These are phyloP conservation scores for Circinella minor DNA, from an alignment of 371 early-diverging fungal genomes.

Conservation along the genomic window DNA sequence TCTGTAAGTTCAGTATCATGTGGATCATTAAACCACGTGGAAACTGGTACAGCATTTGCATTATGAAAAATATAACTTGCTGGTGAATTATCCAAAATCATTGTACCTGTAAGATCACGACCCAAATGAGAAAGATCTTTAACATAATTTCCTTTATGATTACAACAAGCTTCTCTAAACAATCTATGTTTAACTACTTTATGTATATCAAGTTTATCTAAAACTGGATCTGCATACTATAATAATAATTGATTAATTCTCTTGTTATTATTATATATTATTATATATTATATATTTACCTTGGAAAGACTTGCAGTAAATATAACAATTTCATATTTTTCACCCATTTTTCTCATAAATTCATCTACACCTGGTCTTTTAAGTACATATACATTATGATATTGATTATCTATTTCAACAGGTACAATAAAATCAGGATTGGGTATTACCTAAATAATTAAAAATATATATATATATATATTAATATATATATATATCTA, in stretches of 20 bases:
- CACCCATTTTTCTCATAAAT: constrained; percentile 87
- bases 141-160: constrained; percentile 95
- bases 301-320: constrained; percentile 96
- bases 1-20: constrained; percentile 95
- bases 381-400: constrained; percentile 94
- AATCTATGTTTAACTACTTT: constrained; percentile 87
- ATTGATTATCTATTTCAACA: constrained; percentile 89
- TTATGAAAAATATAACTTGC: constrained; percentile 94
- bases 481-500: neutral
- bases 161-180: constrained; percentile 94
- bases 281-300: constrained; percentile 48
- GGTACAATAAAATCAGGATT: constrained; percentile 88
- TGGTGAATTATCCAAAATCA: constrained; percentile 92
- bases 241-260: neutral
- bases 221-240: constrained; percentile 96
- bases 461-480: no score
- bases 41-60: constrained; percentile 94
- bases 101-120: constrained; percentile 75
- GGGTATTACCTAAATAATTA: constrained; percentile 64
- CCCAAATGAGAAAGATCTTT: constrained; percentile 90
- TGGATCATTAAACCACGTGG: constrained; percentile 96
- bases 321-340: constrained; percentile 92
- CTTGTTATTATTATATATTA: neutral
- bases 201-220: constrained; percentile 90
- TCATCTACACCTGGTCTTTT: constrained; percentile 97